Evolutionary conservation across 306 rosid species (phyloP).

Genomic region (Sechiopsis laciniata): DNA sequence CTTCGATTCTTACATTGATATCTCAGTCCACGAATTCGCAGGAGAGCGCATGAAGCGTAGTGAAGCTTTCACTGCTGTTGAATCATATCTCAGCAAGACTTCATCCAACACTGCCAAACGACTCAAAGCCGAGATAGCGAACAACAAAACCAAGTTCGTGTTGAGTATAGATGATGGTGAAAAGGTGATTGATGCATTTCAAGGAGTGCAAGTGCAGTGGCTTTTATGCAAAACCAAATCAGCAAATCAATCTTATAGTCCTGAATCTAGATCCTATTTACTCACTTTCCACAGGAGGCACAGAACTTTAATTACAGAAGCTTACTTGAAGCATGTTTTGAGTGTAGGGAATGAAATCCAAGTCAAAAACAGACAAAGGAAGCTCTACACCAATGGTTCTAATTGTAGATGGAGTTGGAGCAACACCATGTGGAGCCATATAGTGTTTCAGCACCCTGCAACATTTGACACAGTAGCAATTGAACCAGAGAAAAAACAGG

Average conservation of each 20-base stretch:
- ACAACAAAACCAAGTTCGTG: slow-evolving; percentile 50
- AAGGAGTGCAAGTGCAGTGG: slow-evolving; percentile 65
- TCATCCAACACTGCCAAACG: slow-evolving; percentile 63
- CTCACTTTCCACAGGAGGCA: slow-evolving; percentile 56
- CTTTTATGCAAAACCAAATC: slow-evolving; percentile 36
- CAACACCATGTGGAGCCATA: slow-evolving; percentile 87
- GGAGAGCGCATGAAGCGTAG: slow-evolving; percentile 76
- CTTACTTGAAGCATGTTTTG: slow-evolving; percentile 61
- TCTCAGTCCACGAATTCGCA: slow-evolving; percentile 66
- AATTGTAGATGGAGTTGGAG: slow-evolving; percentile 66
- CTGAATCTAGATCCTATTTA: slow-evolving; percentile 57
- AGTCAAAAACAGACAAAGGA: slow-evolving; percentile 60
- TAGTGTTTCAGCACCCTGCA: slow-evolving; percentile 87
- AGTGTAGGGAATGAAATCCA: slow-evolving; percentile 67
- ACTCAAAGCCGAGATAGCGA: slow-evolving; percentile 79
- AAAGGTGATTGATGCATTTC: slow-evolving; percentile 55
- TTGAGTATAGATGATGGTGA: slow-evolving; percentile 80
- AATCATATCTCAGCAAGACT: slow-evolving; percentile 74
- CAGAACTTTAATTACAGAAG: slow-evolving; percentile 43
- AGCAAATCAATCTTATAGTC: slow-evolving; percentile 49
- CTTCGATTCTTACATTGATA: slow-evolving; percentile 59
- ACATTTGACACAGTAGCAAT: slow-evolving; percentile 73
- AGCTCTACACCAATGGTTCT: slow-evolving; percentile 71
- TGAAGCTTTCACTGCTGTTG: slow-evolving; percentile 67
- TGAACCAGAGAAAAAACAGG: slow-evolving; percentile 59